Base-by-base conservation (phyloP, 306 rosid genomes). In the Castanea crenata region DNA sequence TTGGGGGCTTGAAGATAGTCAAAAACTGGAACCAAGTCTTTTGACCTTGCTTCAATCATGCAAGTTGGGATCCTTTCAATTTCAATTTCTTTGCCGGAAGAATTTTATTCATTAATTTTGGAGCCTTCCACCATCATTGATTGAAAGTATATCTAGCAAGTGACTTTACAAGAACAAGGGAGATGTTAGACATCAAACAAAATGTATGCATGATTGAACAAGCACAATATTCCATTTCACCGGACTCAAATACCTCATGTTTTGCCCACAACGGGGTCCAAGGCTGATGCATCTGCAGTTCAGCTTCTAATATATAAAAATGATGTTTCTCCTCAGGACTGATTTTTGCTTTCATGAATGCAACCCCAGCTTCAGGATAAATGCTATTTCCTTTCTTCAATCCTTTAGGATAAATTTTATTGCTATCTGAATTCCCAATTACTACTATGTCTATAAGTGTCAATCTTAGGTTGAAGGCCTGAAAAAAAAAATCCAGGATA, bases 221-320 rank as follows among this genome's bases (percentile, higher is more conserved):
- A 69, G 68, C 77, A 79, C 3, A 25, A 74, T 56, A 16, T 57
- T 70, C 67, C 16, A 79, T 54, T 69, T 12, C 67, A 52, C 11
- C 71, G 25, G 23, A 35, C 73, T 71, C 14, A 25, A 15, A 73
- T 85, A 96, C 98, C 98, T 90, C 92, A 59, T 89, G 87, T 74
- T 85, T 93, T 27, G 79, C 91, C 98, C 99, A 96, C 80, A 87
- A 64, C 14, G 92, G 92, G 76, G 70, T 78, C 73, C 59, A 89
- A 78, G 87, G 68, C 79, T 79, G 89, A 82, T 93, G 96, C 97
- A 91, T 93, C 83, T 83, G 97, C 77, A 95, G 84, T 87, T 95
- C 98, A 19, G 92, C 98, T 89, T 95, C 98, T 75, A 98, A 88
- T 74, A 95, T 95, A 87, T 89, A 93, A 75, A 93, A 80, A 78